A percentile compares a stretch with the other conserved stretches of the same genome.
phyloP scores from a whole-genome alignment of 1,139 yeast species.

The Blastobotrys ciferrii region DNA sequence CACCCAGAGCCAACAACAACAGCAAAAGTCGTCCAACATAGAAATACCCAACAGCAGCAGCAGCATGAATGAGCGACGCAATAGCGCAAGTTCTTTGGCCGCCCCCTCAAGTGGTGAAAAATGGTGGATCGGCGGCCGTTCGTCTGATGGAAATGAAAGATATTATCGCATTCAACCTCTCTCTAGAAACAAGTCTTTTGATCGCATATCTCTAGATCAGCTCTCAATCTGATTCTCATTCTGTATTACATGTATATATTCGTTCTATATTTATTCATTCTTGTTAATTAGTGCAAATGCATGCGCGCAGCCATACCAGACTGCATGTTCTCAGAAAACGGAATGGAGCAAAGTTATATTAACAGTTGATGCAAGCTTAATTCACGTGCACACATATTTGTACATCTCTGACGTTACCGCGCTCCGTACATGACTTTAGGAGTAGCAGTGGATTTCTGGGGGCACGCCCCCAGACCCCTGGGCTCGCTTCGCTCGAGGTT shows the following conservation, averaged over 20 bases:
- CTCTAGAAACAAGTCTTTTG: conserved; percentile 30
- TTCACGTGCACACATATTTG: no score
- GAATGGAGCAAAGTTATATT: no score
- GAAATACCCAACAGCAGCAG: conserved; percentile 10
- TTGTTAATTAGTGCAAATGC: no score
- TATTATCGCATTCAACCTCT: conserved; percentile 33
- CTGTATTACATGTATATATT: conserved; percentile 1
- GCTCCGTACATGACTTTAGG: no score
- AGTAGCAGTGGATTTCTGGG: no score
- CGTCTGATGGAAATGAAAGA: conserved; percentile 34
- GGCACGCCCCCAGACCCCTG: no score
- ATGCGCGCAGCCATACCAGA: no score
- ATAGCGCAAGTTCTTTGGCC: conserved; percentile 19
- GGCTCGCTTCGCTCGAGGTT: no score
- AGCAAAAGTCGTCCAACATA: conserved; percentile 7
- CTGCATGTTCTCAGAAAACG: no score
- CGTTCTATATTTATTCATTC: neutral
- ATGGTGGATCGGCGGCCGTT: conserved; percentile 37
- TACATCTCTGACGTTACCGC: no score
- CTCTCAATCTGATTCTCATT: conserved; percentile 27
- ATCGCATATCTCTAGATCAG: conserved; percentile 32
- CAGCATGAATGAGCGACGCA: conserved; percentile 19
- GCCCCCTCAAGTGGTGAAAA: conserved; percentile 21
- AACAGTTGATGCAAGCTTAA: no score
- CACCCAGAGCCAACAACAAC: neutral